These are phyloP conservation scores for Aspergillus uvarum DNA, from an alignment of 2,329 filamentous ascomycete genomes.

Conservation along the genomic window DNA sequence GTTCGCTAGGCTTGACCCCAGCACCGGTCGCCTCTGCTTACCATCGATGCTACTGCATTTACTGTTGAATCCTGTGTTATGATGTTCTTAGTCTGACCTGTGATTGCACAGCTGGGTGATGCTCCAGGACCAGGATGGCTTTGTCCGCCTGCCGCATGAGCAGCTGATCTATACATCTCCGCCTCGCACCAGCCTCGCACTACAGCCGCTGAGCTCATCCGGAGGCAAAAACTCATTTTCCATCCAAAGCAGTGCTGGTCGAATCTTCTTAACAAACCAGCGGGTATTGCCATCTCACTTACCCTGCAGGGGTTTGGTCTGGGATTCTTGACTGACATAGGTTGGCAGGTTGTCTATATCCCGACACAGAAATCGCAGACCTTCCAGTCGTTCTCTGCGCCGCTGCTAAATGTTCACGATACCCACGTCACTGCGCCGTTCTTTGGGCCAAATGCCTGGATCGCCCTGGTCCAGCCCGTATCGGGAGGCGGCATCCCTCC, in stretches of 20 bases:
- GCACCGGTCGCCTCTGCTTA: no score
- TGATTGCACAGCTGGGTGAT: constrained; percentile 76
- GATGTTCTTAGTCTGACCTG: not conserved
- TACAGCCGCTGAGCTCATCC: constrained; percentile 69
- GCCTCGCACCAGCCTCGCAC: constrained; percentile 71
- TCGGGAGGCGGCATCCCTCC: constrained; percentile 78
- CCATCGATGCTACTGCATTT: no score
- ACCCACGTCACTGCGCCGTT: constrained; percentile 83
- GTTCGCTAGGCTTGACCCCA: no score
- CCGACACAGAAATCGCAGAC: constrained; percentile 65
- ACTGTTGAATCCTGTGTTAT: not conserved
- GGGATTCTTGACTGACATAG: constrained; percentile 7
- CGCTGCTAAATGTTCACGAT: constrained; percentile 83
- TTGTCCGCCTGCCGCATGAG: constrained; percentile 83
- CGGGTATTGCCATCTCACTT: constrained; percentile 57
- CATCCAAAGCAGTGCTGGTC: constrained; percentile 71
- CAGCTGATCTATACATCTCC: constrained; percentile 77
- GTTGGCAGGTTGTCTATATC: constrained; percentile 76
- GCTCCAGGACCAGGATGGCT: constrained; percentile 70
- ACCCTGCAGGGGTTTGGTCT: not conserved
- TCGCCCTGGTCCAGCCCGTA: constrained; percentile 75
- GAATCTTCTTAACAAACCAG: constrained; percentile 80
- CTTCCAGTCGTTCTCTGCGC: constrained; percentile 85
- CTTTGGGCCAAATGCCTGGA: constrained; percentile 92
- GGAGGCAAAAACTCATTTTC: constrained; percentile 64